Evolutionary conservation across 2,329 filamentous ascomycete genomes (phyloP), one percentile per base, ranked within the genome.

Genomic region (Ceratocystis alfenasii): DNA sequence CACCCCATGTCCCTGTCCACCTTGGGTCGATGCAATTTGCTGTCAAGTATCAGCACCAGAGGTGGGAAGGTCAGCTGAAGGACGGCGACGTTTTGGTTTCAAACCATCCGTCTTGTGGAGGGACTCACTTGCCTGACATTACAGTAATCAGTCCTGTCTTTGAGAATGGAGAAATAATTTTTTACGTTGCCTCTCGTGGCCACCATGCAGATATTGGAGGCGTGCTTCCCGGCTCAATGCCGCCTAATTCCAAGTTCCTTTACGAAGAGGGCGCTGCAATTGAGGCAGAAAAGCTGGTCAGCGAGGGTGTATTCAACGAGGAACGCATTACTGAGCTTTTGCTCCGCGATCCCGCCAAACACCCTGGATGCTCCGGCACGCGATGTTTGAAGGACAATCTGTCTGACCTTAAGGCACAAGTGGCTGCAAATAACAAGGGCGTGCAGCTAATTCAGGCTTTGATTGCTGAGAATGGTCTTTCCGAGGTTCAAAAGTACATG

Each of bases 161-260:
- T 75, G 72, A 74, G 2, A 73, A 74, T 48, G 85, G 85, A 2
- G 82, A 87, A 62, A 90, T 92, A 64, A 82, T 91, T 63, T 93
- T 93, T 74, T 93, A 91, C 69, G 88, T 90, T 1, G 89, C 89
- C 0, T 90, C 87, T 2, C 82, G 88, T 65, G 89, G 88, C 0
- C 89, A 93, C 70, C 89, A 93, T 71, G 89, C 89, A n/a, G 89
- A 93, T 71, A 92, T 93, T 69, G 89, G 89, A 12, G 89, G 89
- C 7, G 90, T 91, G 60, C 79, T 90, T 0, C 88, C 89, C 0
- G 89, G 89, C 0, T 89, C 86, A 1, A 93, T 93, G 89, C 89
- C 89, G 0, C 86, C 88, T 4, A 83, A 88, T 69, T 89, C 86
- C 0, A 79, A 82, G 44, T 83, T 85, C 69, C 74, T 86, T 6